Evolutionary conservation across 176 grass and related monocot species (phyloP).

Genomic region (Carex myosuroides): DNA sequence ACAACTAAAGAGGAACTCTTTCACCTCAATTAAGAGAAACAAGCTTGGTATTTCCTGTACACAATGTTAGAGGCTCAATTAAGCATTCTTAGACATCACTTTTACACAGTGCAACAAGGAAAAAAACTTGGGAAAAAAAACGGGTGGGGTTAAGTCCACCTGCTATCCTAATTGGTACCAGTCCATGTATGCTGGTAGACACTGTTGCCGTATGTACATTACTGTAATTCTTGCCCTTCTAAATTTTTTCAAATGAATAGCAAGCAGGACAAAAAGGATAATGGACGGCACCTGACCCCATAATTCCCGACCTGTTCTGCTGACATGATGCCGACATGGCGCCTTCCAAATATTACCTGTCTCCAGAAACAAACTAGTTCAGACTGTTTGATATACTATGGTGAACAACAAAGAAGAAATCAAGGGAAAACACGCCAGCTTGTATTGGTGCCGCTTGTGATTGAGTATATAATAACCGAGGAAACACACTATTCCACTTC

Average conservation of each 20-base stretch:
- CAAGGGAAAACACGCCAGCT: neutral
- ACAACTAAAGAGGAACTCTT: neutral
- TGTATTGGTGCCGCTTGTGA: neutral
- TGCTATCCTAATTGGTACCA: neutral
- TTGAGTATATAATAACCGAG: neutral
- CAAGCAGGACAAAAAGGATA: neutral
- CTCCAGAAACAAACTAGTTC: neutral
- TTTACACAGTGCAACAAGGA: neutral
- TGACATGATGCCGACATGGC: constrained; percentile 86
- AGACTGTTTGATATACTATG: neutral
- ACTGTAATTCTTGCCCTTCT: neutral
- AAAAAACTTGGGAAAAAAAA: neutral
- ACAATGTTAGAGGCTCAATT: neutral
- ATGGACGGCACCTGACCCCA: constrained; percentile 53
- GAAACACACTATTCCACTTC: too few relatives aligned
- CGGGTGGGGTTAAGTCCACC: neutral
- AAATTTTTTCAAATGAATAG: neutral
- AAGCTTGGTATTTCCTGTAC: neutral
- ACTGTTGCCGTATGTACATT: neutral
- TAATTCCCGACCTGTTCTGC: constrained; percentile 93
- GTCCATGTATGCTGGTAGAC: neutral
- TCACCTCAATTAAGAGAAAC: neutral
- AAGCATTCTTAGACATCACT: neutral
- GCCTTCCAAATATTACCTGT: constrained; percentile 82
- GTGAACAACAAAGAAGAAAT: neutral